These are phyloP conservation scores for Lactifluus piperatus DNA, from an alignment of 768 basidiomycete species.

Conservation along the genomic window DNA sequence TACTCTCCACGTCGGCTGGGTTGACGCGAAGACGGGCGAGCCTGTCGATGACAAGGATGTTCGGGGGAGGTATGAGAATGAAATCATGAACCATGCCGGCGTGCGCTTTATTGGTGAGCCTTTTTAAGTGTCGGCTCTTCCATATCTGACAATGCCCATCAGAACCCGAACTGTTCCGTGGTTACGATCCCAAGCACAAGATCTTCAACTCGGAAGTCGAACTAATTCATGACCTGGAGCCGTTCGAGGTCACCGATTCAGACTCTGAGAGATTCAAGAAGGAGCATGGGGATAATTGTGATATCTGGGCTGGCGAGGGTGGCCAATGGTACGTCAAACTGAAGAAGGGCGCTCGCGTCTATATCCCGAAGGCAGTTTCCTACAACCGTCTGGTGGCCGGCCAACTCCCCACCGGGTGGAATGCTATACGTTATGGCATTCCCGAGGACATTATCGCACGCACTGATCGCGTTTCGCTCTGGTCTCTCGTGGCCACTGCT, in stretches of 20 bases:
- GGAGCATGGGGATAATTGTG: conserved; percentile 90
- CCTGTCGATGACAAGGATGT: too few relatives aligned
- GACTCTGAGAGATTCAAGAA: conserved; percentile 95
- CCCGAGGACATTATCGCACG: conserved; percentile 94
- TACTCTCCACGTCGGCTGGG: too few relatives aligned
- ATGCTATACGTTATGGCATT: conserved; percentile 93
- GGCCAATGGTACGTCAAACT: conserved; percentile 98
- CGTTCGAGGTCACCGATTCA: conserved; percentile 75
- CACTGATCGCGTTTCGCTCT: conserved; percentile 85
- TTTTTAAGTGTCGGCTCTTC: too few relatives aligned
- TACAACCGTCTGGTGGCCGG: too few relatives aligned
- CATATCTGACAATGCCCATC: too few relatives aligned
- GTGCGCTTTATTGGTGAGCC: too few relatives aligned
- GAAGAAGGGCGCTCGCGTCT: conserved; percentile 93
- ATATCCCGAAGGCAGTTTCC: conserved; percentile 95
- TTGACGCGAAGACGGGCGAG: too few relatives aligned
- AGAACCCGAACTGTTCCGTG: too few relatives aligned
- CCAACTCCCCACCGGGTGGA: conserved; percentile 95
- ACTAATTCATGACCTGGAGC: conserved; percentile 94
- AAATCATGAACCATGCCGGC: too few relatives aligned
- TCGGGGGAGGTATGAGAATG: too few relatives aligned
- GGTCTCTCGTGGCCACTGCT: conserved; percentile 90
- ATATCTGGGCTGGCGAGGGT: conserved; percentile 85
- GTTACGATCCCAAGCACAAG: conserved; percentile 97
- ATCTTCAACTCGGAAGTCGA: conserved; percentile 96